A percentile compares a stretch with the other conserved stretches of the same genome.
Evolutionary conservation across 1,284 basidiomycete genomes (phyloP).

Genomic region (Meripilus lineatus): DNA sequence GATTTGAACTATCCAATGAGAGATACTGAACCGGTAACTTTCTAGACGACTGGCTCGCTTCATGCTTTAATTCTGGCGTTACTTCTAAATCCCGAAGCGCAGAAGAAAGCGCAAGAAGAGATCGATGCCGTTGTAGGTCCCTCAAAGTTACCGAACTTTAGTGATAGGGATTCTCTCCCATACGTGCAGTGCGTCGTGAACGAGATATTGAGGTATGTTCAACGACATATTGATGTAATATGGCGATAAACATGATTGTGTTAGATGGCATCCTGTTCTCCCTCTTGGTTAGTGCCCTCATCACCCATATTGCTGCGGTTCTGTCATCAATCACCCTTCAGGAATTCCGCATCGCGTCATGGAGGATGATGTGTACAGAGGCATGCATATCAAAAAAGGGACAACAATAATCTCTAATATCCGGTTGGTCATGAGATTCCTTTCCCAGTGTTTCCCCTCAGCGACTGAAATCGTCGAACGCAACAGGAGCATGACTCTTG

Average conservation of each 20-base stretch:
- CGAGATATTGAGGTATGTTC: constrained; percentile 21
- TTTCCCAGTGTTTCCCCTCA: too few relatives aligned
- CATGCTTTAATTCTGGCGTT: constrained; percentile 27
- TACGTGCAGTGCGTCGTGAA: constrained; percentile 22
- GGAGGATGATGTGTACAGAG: constrained; percentile 21
- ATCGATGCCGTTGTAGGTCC: constrained; percentile 21
- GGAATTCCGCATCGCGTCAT: too few relatives aligned
- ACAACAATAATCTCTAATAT: constrained; percentile 14
- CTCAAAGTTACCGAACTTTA: neutral
- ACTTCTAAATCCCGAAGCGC: constrained; percentile 30
- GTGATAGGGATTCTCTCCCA: neutral
- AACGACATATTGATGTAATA: constrained; percentile 18
- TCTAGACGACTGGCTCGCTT: constrained; percentile 19
- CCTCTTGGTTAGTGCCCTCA: too few relatives aligned
- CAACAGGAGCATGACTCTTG: constrained; percentile 23
- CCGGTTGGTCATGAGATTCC: too few relatives aligned
- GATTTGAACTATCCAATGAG: neutral
- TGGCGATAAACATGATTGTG: constrained; percentile 4
- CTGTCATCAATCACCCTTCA: too few relatives aligned
- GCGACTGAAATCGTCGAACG: too few relatives aligned
- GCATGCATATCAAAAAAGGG: constrained; percentile 25
- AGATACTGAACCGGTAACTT: neutral
- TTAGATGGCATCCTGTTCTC: too few relatives aligned
- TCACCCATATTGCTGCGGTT: too few relatives aligned
- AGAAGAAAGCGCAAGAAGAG: constrained; percentile 25